phyloP scores from a whole-genome alignment of 306 rosid genomes.

The Corylus heterophylla region DNA sequence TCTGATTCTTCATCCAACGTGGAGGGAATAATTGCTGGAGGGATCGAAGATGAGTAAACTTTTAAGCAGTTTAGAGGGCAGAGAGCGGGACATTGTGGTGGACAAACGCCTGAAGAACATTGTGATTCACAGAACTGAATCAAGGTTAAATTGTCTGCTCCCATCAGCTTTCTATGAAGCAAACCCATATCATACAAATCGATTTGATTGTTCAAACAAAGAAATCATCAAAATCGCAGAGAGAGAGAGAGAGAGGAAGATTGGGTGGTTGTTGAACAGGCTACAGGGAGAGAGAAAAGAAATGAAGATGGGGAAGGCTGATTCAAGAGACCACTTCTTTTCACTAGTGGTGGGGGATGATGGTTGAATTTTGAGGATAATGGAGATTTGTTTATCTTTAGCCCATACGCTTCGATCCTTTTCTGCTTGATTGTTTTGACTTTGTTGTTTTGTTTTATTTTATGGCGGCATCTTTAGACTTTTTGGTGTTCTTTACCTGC shows the following conservation, averaged over 20 bases:
- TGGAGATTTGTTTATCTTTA: not conserved
- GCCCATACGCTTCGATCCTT: not conserved
- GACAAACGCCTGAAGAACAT: not conserved
- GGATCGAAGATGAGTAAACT: not conserved
- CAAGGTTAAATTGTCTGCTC: not conserved
- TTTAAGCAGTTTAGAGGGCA: not conserved
- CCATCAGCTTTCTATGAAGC: slow-evolving; percentile 28
- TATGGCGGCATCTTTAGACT: slow-evolving; percentile 16
- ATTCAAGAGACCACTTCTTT: not conserved
- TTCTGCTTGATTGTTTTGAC: not conserved
- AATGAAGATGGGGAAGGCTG: not conserved
- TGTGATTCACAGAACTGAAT: not conserved
- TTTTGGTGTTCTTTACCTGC: not conserved
- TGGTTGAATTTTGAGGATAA: not conserved
- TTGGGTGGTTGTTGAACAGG: not conserved
- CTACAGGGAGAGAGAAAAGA: too few relatives aligned
- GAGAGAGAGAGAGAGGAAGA: slow-evolving; percentile 20
- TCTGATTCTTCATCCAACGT: not conserved
- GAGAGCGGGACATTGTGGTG: not conserved
- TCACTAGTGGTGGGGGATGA: not conserved
- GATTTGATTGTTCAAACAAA: not conserved
- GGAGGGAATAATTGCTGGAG: slow-evolving; percentile 3
- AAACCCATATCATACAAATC: slow-evolving; percentile 33
- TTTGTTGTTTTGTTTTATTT: not conserved
- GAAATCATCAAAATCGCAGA: slow-evolving; percentile 1